Base-by-base conservation (phyloP, 129 eudicot genomes). In the Mikania micrantha region DNA sequence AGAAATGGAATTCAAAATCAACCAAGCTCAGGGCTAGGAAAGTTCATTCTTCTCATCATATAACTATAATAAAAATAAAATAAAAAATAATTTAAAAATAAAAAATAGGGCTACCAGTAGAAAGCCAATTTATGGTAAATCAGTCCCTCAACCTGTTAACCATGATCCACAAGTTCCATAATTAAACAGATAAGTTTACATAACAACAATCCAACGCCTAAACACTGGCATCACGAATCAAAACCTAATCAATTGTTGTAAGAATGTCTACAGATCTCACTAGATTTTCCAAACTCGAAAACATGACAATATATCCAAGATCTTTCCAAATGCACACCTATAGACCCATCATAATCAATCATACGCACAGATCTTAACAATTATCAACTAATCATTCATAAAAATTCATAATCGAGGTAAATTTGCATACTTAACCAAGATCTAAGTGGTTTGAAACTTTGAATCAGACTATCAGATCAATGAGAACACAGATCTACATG, bases 341-440 rank as follows among this genome's bases (percentile, higher is more conserved):
- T 71, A 41, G 35, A 71, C 22, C 62, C 36, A 29, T 29, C 34
- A n/a, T n/a, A 29, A 29, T 47, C 53, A 40, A 70, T 25, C 11
- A 71, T 20, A 42, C 8, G 57, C 67, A 58, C 67, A 58, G 58
- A 72, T 63, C 24, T 34, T 15, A 62, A 11, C 70, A 36, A 64
- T 25, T 11, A 48, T 52, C 40, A 62, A 24, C 60, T 22, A 53
- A 53, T 53, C 60, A 53, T 3, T 25, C 60, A 11, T 53, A 24
- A 53, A 11, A 10, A n/a, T n/a, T n/a, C n/a, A n/a, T n/a, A n/a
- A n/a, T n/a, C n/a, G n/a, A n/a, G n/a, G n/a, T n/a, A n/a, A n/a
- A n/a, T n/a, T n/a, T n/a, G n/a, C n/a, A n/a, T n/a, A n/a, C n/a
- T n/a, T n/a, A n/a, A n/a, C n/a, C n/a, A 4, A 58, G 63, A 64